A percentile compares a stretch with the other conserved stretches of the same genome.
These are phyloP conservation scores for Pythium biforme DNA, from an alignment of 352 stramenopile genomes.

Conservation along the genomic window DNA sequence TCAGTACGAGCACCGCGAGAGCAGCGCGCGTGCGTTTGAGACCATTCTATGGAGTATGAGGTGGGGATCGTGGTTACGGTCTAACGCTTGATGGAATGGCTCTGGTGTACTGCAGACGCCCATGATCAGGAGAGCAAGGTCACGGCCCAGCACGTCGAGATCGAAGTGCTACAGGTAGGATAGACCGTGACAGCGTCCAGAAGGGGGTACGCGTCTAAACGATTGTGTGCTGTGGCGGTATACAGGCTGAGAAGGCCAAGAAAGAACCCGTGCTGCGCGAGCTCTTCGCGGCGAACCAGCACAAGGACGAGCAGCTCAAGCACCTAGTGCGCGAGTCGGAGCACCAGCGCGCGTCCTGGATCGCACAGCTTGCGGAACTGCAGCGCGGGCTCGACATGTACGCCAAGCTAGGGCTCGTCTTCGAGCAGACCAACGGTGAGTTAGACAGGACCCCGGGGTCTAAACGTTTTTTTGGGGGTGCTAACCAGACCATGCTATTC, in stretches of 20 bases:
- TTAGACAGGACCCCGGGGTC: conserved; percentile 2
- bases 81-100: not conserved
- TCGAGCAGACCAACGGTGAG: conserved; percentile 59
- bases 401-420: conserved; percentile 62
- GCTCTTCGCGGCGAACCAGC: conserved; percentile 52
- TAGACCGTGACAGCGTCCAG: no score
- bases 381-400: conserved; percentile 66
- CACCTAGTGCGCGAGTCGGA: conserved; percentile 37
- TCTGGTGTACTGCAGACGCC: not conserved
- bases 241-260: conserved; percentile 46
- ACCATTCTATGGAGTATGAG: no score
- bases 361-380: conserved; percentile 60
- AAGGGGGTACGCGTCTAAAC: no score
- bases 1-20: conserved; percentile 25
- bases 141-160: conserved; percentile 58
- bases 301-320: conserved; percentile 59
- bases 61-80: not conserved
- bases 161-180: conserved; percentile 56
- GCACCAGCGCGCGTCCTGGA: conserved; percentile 37
- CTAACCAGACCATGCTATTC: no score
- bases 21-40: conserved; percentile 4
- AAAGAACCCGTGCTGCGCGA: conserved; percentile 64
- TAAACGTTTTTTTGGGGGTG: no score
- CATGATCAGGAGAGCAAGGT: conserved; percentile 54
- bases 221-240: no score